A percentile compares a stretch with the other conserved stretches of the same genome.
phyloP scores from a whole-genome alignment of 768 basidiomycete species.

The Zangia roseola region DNA sequence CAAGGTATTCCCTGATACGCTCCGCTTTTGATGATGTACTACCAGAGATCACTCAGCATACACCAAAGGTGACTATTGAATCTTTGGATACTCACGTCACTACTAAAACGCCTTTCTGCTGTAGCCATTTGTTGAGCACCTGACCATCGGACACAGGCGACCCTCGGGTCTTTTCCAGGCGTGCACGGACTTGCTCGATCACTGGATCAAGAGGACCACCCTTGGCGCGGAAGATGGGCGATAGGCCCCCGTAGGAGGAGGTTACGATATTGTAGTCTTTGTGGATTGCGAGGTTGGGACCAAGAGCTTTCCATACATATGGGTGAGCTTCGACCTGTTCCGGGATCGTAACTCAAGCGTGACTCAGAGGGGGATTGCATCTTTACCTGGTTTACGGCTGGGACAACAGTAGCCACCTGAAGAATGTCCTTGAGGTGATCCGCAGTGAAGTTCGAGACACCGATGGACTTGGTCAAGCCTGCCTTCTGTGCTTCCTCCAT shows the following conservation, averaged over 20 bases:
- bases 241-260: conserved; percentile 40
- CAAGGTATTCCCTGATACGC: conserved; percentile 35
- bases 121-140: conserved; percentile 30
- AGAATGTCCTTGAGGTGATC: conserved; percentile 44
- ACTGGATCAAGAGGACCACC: conserved; percentile 42
- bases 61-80: not conserved
- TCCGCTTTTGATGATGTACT: conserved; percentile 36
- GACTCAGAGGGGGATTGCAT: not conserved
- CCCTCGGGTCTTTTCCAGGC: conserved; percentile 27
- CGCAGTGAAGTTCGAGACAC: conserved; percentile 55
- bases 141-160: conserved; percentile 27
- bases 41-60: not conserved
- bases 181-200: conserved; percentile 33
- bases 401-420: conserved; percentile 41
- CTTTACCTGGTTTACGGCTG: conserved; percentile 54
- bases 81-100: conserved; percentile 26
- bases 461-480: conserved; percentile 42
- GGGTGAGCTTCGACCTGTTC: conserved; percentile 53
- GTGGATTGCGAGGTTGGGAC: conserved; percentile 34
- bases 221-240: conserved; percentile 34
- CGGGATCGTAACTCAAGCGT: not conserved
- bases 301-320: conserved; percentile 45
- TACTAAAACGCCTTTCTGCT: conserved; percentile 31
- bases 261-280: conserved; percentile 39
- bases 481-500: conserved; percentile 56